These are phyloP conservation scores for Hanseniaspora thailandica DNA, from an alignment of 805 yeast species.

Conservation along the genomic window DNA sequence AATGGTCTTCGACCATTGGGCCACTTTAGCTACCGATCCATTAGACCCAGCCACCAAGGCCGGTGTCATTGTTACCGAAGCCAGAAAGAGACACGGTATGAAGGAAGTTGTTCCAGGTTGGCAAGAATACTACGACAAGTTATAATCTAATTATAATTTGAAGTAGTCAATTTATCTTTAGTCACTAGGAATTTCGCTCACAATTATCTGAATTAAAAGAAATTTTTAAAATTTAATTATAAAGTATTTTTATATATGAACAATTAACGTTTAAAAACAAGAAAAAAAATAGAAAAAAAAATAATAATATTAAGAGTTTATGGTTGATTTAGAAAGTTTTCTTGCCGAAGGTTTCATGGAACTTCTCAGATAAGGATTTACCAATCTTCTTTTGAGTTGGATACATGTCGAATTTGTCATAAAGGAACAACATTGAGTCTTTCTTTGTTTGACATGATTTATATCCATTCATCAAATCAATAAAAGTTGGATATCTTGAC, in stretches of 20 bases:
- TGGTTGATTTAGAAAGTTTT: background rate
- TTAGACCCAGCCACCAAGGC: conserved; percentile 70
- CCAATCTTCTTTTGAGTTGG: conserved; percentile 28
- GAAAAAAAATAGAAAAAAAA: conserved; percentile 1
- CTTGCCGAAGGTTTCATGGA: conserved; percentile 22
- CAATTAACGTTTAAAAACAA: background rate
- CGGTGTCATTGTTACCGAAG: conserved; percentile 49
- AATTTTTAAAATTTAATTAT: background rate
- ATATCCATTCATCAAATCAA: conserved; percentile 32
- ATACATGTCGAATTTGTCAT: conserved; percentile 23
- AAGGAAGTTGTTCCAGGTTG: conserved; percentile 97
- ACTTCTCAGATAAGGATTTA: conserved; percentile 26
- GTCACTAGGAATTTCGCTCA: background rate
- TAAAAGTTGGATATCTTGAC: conserved; percentile 57
- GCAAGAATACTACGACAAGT: conserved; percentile 96
- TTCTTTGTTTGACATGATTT: conserved; percentile 21
- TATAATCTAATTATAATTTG: conserved; percentile 33
- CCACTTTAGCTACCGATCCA: conserved; percentile 82
- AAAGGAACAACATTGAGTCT: conserved; percentile 24
- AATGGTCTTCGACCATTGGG: conserved; percentile 99
- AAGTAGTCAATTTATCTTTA: conserved; percentile 3
- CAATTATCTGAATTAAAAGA: background rate
- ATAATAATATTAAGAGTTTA: background rate
- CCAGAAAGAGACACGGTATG: conserved; percentile 94
- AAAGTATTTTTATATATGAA: conserved; percentile 1